Evolutionary conservation across 768 basidiomycete species (phyloP).

Genomic region (Lactarius psammicola): DNA sequence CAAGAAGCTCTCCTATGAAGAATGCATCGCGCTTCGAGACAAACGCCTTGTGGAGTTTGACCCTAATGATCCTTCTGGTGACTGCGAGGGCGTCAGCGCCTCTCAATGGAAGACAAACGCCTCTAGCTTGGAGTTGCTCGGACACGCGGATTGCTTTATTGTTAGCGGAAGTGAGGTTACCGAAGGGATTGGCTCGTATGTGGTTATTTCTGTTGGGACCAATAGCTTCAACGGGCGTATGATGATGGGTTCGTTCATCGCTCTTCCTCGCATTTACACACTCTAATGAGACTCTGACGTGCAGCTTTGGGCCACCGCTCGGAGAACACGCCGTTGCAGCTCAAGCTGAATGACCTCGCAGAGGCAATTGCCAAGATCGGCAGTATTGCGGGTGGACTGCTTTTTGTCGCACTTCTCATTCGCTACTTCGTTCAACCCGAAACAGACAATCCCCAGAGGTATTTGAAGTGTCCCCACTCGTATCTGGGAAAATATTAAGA

Average conservation of each 20-base stretch:
- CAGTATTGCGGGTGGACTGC: slow-evolving; percentile 70
- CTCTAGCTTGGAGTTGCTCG: slow-evolving; percentile 34
- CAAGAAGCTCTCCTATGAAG: slow-evolving; percentile 79
- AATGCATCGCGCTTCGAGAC: slow-evolving; percentile 58
- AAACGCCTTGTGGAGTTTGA: slow-evolving; percentile 21
- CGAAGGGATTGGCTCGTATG: slow-evolving; percentile 72
- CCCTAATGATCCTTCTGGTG: slow-evolving; percentile 1
- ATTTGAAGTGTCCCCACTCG: too few species aligned
- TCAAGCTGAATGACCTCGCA: slow-evolving; percentile 89
- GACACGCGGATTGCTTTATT: slow-evolving; percentile 87
- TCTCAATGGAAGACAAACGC: slow-evolving; percentile 1
- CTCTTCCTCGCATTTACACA: neutral
- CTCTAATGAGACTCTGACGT: neutral
- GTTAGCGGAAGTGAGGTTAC: slow-evolving; percentile 89
- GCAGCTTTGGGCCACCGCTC: slow-evolving; percentile 80
- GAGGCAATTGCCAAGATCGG: slow-evolving; percentile 94
- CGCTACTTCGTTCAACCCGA: slow-evolving; percentile 91
- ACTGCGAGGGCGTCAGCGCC: slow-evolving; percentile 23
- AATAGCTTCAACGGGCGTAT: slow-evolving; percentile 95
- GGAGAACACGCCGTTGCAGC: slow-evolving; percentile 89
- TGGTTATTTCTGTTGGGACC: slow-evolving; percentile 88
- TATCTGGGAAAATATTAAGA: too few species aligned
- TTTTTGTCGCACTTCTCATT: slow-evolving; percentile 90
- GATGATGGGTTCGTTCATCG: slow-evolving; percentile 78
- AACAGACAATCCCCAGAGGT: slow-evolving; percentile 53